phyloP scores from a whole-genome alignment of 179 eudicot species.

The Nepenthes alata region DNA sequence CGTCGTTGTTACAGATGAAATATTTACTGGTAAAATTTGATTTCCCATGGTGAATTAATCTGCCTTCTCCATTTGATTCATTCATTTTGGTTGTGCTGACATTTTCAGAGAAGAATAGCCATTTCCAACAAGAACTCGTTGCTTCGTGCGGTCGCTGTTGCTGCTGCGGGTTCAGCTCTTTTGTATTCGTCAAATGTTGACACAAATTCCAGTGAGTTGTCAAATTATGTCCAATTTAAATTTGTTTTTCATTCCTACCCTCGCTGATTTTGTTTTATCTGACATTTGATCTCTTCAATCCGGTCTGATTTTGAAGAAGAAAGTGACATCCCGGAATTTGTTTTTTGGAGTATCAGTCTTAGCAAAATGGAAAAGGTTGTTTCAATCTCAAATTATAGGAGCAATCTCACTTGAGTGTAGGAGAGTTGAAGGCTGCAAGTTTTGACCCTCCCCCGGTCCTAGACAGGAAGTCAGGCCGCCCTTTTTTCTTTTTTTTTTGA shows the following conservation, averaged over 20 bases:
- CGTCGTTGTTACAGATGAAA: conserved; percentile 1
- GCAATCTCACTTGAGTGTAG: no score
- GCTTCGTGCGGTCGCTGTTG: conserved; percentile 33
- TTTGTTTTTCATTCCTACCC: not conserved
- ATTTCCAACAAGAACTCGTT: conserved; percentile 14
- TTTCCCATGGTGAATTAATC: not conserved
- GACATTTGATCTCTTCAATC: not conserved
- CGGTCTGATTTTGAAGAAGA: not conserved
- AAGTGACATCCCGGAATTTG: not conserved
- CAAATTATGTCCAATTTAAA: not conserved
- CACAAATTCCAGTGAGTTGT: conserved; percentile 27
- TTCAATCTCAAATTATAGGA: not conserved
- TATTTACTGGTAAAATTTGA: conserved; percentile 12
- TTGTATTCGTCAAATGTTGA: conserved; percentile 15
- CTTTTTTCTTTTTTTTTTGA: not conserved
- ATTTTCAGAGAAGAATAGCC: conserved; percentile 26
- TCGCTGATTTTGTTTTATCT: not conserved
- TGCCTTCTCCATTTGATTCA: not conserved
- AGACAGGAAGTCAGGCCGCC: no score
- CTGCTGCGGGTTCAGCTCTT: conserved; percentile 52
- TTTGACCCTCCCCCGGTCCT: no score
- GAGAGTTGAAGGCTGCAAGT: no score
- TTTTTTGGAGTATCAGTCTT: not conserved
- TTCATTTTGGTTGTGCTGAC: conserved; percentile 1
- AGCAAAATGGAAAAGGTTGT: not conserved